Conservation (phyloP, 768 basidiomycete species). For the Leucogyrophana mollusca region DNA sequence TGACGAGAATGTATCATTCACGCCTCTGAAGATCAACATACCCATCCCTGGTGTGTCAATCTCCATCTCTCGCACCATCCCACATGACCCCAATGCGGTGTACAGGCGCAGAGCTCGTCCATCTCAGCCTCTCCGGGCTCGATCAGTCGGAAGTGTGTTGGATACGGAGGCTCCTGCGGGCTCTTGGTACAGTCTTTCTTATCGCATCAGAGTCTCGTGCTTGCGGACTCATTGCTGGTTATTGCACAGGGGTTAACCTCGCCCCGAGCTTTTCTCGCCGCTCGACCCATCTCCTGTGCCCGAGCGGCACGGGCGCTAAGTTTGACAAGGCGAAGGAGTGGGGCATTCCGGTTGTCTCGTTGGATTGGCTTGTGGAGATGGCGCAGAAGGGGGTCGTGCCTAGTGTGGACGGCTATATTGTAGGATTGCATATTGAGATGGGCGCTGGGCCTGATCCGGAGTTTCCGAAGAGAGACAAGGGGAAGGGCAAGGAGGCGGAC, state of each 20-base stretch:
- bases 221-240: constrained; percentile 7
- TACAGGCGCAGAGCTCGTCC: constrained; percentile 54
- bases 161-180: constrained; percentile 63
- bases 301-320: constrained; percentile 66
- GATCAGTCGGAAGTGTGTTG: constrained; percentile 67
- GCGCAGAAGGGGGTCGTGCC: constrained; percentile 52
- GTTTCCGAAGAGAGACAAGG: constrained; percentile 14
- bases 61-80: background rate
- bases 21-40: constrained; percentile 54
- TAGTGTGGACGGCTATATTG: constrained; percentile 29
- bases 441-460: background rate
- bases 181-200: constrained; percentile 49
- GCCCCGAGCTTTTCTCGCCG: constrained; percentile 60
- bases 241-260: constrained; percentile 47
- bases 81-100: background rate
- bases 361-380: constrained; percentile 68
- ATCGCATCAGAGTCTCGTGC: constrained; percentile 1
- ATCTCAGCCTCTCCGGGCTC: constrained; percentile 74
- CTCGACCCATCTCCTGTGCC: constrained; percentile 82
- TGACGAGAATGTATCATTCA: constrained; percentile 69
- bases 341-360: constrained; percentile 69
- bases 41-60: constrained; percentile 56
- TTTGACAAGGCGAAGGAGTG: constrained; percentile 79
- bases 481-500: constrained; percentile 33
- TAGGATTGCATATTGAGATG: constrained; percentile 14